Conservation (phyloP, 1,139 yeast species). For the Pneumocystis wakefieldiae region DNA sequence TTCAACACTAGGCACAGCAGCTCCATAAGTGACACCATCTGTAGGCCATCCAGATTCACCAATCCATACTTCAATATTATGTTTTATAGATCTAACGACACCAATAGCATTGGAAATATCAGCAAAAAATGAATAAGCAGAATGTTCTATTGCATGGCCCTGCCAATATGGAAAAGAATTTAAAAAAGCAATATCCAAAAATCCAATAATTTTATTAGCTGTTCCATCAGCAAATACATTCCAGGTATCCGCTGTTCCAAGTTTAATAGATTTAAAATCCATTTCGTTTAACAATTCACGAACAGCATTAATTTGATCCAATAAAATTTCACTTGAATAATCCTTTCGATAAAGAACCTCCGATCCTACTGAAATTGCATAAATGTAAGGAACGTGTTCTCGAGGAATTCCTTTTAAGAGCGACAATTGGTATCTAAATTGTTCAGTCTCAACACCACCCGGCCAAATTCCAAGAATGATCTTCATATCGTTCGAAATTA, state of each 20-base stretch:
- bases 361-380: constrained; percentile 71
- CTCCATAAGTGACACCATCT: constrained; percentile 54
- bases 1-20: constrained; percentile 39
- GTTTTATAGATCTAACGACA: constrained; percentile 68
- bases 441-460: constrained; percentile 44
- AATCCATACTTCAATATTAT: constrained; percentile 78
- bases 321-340: constrained; percentile 52
- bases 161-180: constrained; percentile 98
- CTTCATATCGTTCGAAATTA: constrained; percentile 47
- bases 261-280: constrained; percentile 61
- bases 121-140: constrained; percentile 81
- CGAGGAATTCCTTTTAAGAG: constrained; percentile 54
- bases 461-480: constrained; percentile 84
- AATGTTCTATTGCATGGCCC: constrained; percentile 69
- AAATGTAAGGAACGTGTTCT: constrained; percentile 50
- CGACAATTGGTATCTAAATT: constrained; percentile 49
- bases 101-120: constrained; percentile 94
- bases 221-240: constrained; percentile 71
- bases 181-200: constrained; percentile 72
- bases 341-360: constrained; percentile 83
- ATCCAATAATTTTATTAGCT: constrained; percentile 52
- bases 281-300: constrained; percentile 43
- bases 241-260: constrained; percentile 95
- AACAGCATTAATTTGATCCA: constrained; percentile 36
- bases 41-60: constrained; percentile 99